Base-by-base conservation (phyloP, 768 basidiomycete genomes). In the Naematelia aurantialba region DNA sequence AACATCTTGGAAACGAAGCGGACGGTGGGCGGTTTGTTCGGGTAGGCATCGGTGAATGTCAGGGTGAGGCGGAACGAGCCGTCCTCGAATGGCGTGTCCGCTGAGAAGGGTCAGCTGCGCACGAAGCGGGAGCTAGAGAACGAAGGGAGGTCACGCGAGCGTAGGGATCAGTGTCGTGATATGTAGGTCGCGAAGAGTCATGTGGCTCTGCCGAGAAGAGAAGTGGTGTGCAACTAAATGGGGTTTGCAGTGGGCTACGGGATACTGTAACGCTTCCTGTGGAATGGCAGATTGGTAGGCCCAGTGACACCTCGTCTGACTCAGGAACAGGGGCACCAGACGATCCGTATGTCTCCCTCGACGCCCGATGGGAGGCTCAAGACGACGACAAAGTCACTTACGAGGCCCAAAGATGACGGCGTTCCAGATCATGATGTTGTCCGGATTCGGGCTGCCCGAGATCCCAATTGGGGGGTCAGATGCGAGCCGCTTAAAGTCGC, bases 341-440 rank as follows among this genome's bases (percentile, higher is more conserved):
- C n/a, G n/a, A n/a, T n/a, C n/a, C n/a, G n/a, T n/a, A n/a, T n/a
- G n/a, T n/a, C n/a, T n/a, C n/a, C n/a, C n/a, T n/a, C n/a, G n/a
- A n/a, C n/a, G n/a, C n/a, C n/a, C n/a, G n/a, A n/a, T n/a, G 19
- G 42, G 19, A 44, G 19, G 42, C 12, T 44, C 12, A 44, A 44
- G 22, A 3, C 3, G 4, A 17, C 21, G 13, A 21, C 13, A 50
- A 27, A 26, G 5, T 31, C 17, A 79, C 87, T 72, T 59, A 92
- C 94, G 88, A 78, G 96, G 96, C 2, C 96, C 96, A 73, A 99
- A 98, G 63, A 99, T 99, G 58, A 99, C 96, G 1, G 96, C 96
- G 71, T 99, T 99, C 96, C 96, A 99, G 14, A 97, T 83, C 91
- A 98, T 96, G 78, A 99, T 96, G 76, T 98, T 98, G 76, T 98